Evolutionary conservation across 805 yeast genomes (phyloP).

Genomic region (Monosporozyma siamensis): DNA sequence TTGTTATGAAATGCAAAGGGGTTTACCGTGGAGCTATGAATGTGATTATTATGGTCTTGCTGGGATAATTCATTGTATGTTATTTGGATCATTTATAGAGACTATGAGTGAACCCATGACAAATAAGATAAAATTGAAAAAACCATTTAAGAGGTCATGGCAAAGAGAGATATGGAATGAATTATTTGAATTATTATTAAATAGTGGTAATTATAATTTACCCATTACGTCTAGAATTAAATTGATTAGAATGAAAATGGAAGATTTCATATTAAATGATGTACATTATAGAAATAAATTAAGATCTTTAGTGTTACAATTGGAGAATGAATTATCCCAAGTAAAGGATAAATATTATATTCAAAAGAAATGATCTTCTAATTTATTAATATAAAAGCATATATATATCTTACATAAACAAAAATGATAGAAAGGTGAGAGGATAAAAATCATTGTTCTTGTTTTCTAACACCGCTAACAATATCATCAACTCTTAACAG

Average conservation of each 20-base stretch:
- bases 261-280: constrained; percentile 8
- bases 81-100: constrained; percentile 60
- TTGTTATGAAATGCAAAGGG: constrained; percentile 57
- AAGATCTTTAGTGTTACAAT: constrained; percentile 27
- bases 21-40: constrained; percentile 63
- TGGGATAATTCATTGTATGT: constrained; percentile 56
- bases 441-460: constrained; percentile 14
- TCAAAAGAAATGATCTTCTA: too few species aligned
- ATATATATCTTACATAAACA: not conserved
- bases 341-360: constrained; percentile 7
- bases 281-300: constrained; percentile 20
- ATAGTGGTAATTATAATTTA: constrained; percentile 35
- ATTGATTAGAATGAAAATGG: constrained; percentile 8
- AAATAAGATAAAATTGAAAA: not conserved
- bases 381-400: not conserved
- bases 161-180: constrained; percentile 60
- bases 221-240: constrained; percentile 36
- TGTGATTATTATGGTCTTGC: constrained; percentile 83
- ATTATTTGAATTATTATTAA: constrained; percentile 53
- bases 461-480: constrained; percentile 84
- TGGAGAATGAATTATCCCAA: constrained; percentile 29
- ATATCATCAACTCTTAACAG: constrained; percentile 94
- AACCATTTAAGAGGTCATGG: constrained; percentile 61
- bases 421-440: not conserved
- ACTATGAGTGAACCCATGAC: constrained; percentile 17